These are phyloP conservation scores for Odontarrhena argentea DNA, from an alignment of 345 rosid genomes.

Conservation along the genomic window DNA sequence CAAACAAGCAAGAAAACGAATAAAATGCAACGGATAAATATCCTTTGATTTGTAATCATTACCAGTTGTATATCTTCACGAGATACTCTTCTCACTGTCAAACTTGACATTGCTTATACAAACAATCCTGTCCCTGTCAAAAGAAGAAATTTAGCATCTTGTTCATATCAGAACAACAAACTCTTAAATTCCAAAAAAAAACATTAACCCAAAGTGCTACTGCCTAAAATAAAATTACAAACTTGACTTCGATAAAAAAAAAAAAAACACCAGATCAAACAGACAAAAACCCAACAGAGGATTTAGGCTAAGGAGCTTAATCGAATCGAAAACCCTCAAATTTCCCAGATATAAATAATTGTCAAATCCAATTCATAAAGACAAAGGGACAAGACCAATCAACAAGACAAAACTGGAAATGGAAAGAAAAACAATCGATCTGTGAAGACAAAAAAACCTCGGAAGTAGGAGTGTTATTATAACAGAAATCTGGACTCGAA, in stretches of 20 bases:
- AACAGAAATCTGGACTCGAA: neutral
- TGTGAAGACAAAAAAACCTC: neutral
- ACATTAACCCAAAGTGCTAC: neutral
- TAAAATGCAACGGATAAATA: conserved; percentile 1
- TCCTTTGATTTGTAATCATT: conserved; percentile 23
- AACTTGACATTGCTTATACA: conserved; percentile 13
- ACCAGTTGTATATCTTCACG: conserved; percentile 57
- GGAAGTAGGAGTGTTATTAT: neutral
- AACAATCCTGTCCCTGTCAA: neutral
- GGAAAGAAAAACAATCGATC: neutral
- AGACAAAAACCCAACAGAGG: neutral
- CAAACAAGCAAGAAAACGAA: neutral
- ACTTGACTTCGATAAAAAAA: too few species aligned
- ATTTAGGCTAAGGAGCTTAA: neutral
- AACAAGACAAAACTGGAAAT: neutral
- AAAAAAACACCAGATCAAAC: too few species aligned
- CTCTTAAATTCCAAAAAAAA: neutral
- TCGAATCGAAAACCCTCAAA: neutral
- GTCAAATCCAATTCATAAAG: neutral
- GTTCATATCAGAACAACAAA: neutral
- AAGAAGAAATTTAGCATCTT: neutral
- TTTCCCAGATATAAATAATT: neutral
- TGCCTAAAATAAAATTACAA: neutral
- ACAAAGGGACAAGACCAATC: neutral
- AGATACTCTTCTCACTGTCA: conserved; percentile 25